Evolutionary conservation across 2,329 filamentous ascomycete species (phyloP).

Genomic region (Verticillium klebahnii): DNA sequence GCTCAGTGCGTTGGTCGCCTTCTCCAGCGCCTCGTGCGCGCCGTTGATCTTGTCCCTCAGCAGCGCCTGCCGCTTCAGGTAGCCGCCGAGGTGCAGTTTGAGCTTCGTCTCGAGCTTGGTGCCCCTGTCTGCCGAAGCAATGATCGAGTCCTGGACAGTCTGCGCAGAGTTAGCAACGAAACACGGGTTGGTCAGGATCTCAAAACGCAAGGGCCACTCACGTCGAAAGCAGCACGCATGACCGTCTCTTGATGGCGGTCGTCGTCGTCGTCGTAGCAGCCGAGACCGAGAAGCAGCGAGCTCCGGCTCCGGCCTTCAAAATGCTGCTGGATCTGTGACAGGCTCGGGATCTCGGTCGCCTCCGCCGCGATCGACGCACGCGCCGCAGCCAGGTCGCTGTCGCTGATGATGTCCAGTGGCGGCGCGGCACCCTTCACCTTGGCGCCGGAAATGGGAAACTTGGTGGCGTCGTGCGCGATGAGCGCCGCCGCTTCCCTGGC

Average conservation of each 20-base stretch:
- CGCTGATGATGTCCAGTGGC: constrained; percentile 61
- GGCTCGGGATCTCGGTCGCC: constrained; percentile 43
- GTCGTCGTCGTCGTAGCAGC: constrained; percentile 74
- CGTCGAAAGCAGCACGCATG: constrained; percentile 70
- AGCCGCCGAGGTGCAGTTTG: constrained; percentile 80
- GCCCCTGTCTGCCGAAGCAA: constrained; percentile 69
- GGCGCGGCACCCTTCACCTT: constrained; percentile 59
- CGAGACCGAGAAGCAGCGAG: constrained; percentile 69
- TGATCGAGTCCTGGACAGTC: constrained; percentile 69
- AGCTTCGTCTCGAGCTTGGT: constrained; percentile 94
- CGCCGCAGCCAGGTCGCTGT: constrained; percentile 68
- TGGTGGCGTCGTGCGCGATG: constrained; percentile 75
- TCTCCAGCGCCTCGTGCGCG: constrained; percentile 68
- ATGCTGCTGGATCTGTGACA: constrained; percentile 46
- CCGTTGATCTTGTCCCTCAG: constrained; percentile 75
- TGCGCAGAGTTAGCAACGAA: constrained; percentile 22
- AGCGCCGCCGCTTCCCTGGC: constrained; percentile 73
- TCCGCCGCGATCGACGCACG: constrained; percentile 73
- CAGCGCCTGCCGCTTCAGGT: constrained; percentile 78
- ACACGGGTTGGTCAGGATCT: no score
- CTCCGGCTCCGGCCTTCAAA: constrained; percentile 51
- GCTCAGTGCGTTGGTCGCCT: constrained; percentile 66
- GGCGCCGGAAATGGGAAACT: constrained; percentile 65
- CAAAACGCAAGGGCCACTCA: constrained; percentile 32
- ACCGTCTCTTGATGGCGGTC: constrained; percentile 61